Base-by-base conservation (phyloP, 139 green algal species). In the Limnomonas spitsbergensis region DNA sequence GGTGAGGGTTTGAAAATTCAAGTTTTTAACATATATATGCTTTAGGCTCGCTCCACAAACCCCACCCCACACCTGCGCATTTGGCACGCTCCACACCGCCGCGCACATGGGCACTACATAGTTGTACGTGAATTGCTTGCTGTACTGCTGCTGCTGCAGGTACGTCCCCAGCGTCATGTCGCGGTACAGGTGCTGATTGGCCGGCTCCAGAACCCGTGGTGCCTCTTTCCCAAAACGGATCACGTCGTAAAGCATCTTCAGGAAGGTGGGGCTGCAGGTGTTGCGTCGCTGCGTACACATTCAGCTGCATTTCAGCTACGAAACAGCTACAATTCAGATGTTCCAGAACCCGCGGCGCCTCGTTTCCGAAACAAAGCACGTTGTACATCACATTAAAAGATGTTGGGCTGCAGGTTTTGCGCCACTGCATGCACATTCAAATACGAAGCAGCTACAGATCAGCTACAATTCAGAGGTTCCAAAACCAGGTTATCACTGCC, bases 31-130 rank as follows among this genome's bases (percentile, higher is more conserved):
- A n/a, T n/a, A n/a, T n/a, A n/a, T n/a, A n/a, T n/a, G n/a, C n/a
- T n/a, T n/a, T n/a, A n/a, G n/a, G n/a, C n/a, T n/a, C n/a, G n/a
- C n/a, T n/a, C n/a, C n/a, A n/a, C n/a, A n/a, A n/a, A n/a, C 47
- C 14, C 47, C 47, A 61, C 14, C 20, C 47, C 79, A 9, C 78
- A 93, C 89, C 83, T 91, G 84, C 0, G 81, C 74, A 3, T 91
- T 90, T 14, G 92, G 89, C 36, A 96, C 92, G 75, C 90, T 97
- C 95, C 95, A 99, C 3, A 99, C 95, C 14, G 94, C 93, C 0
- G 95, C 95, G 68, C 95, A 99, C 94, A 99, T 98, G 52, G 95
- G 95, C 69, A 96, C 75, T 40, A 98, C 78, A 73, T 98, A 98
- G 85, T 93, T 85, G 42, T 90, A 66, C 0, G 66, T 81, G 85